phyloP scores from a whole-genome alignment of 148 eudicot genomes.

The Hydrangea macrophylla region DNA sequence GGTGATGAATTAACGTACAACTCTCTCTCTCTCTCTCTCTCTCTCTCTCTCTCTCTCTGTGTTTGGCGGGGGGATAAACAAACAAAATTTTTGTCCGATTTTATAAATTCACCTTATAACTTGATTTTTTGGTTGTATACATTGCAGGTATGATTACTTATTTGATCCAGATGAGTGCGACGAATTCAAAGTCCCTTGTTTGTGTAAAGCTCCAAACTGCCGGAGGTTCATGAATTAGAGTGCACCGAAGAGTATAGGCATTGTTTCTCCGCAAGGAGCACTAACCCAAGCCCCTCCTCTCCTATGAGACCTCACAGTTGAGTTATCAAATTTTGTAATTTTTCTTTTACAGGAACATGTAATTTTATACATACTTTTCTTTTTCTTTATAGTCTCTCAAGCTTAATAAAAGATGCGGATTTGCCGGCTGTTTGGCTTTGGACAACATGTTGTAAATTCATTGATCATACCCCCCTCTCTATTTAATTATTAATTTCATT shows the following conservation, averaged over 20 bases:
- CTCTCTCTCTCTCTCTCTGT: neutral
- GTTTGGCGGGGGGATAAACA: too few species aligned
- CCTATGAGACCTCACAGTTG: slow-evolving; percentile 8
- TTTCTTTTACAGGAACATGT: neutral
- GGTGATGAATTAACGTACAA: slow-evolving; percentile 75
- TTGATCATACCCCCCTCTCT: neutral
- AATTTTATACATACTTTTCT: slow-evolving; percentile 2
- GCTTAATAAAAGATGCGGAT: slow-evolving; percentile 10
- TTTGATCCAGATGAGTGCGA: slow-evolving; percentile 96
- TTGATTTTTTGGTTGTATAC: neutral
- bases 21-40: slow-evolving; percentile 22
- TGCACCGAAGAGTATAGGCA: slow-evolving; percentile 19
- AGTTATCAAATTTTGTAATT: slow-evolving; percentile 3
- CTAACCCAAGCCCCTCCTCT: slow-evolving; percentile 27
- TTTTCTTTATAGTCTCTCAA: slow-evolving; percentile 1
- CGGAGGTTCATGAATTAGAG: slow-evolving; percentile 93
- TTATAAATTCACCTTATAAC: neutral
- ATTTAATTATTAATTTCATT: too few species aligned
- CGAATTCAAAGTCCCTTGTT: slow-evolving; percentile 84
- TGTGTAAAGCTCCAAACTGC: slow-evolving; percentile 88
- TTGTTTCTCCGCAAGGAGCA: slow-evolving; percentile 42
- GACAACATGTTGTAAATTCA: neutral
- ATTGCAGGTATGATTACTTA: slow-evolving; percentile 88
- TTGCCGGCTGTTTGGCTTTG: neutral
- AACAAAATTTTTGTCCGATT: neutral